Evolutionary conservation across 805 yeast genomes (phyloP).

Genomic region (Myxozyma nipponensis): DNA sequence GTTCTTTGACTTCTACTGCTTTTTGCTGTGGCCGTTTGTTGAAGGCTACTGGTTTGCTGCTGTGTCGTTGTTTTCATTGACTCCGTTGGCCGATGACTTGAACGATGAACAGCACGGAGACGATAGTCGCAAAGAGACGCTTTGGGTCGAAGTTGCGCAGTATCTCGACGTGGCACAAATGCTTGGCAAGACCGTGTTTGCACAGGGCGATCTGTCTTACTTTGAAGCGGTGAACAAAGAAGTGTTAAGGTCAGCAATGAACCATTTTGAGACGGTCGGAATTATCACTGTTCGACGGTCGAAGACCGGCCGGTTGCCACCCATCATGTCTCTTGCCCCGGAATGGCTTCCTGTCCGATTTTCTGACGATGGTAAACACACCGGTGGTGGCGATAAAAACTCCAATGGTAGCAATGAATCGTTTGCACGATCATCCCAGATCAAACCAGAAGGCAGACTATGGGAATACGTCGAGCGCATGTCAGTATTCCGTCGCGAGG

Average conservation of each 20-base stretch:
- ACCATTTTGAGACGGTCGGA: constrained; percentile 37
- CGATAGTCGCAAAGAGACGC: constrained; percentile 18
- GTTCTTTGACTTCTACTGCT: constrained; percentile 42
- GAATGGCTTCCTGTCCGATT: constrained; percentile 30
- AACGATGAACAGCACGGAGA: constrained; percentile 1
- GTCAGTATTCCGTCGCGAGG: constrained; percentile 37
- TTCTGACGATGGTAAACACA: constrained; percentile 1
- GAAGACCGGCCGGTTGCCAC: constrained; percentile 25
- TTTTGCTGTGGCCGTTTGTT: constrained; percentile 43
- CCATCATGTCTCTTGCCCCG: constrained; percentile 28
- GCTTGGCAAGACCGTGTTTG: constrained; percentile 43
- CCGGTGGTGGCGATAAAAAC: constrained; percentile 1
- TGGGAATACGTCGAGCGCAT: constrained; percentile 36
- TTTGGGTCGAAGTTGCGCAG: constrained; percentile 35
- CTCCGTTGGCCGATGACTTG: constrained; percentile 30
- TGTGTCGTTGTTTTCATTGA: constrained; percentile 37
- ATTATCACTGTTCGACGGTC: constrained; percentile 31
- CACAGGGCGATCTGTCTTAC: constrained; percentile 42
- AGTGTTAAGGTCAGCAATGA: constrained; percentile 38
- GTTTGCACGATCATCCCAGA: constrained; percentile 12
- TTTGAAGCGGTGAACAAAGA: constrained; percentile 44
- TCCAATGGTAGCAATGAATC: neutral
- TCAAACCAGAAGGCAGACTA: constrained; percentile 34
- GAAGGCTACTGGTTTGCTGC: constrained; percentile 45
- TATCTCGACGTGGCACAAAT: constrained; percentile 39